Evolutionary conservation across 768 basidiomycete species (phyloP).

Genomic region (Pleurotus citrinopileatus): DNA sequence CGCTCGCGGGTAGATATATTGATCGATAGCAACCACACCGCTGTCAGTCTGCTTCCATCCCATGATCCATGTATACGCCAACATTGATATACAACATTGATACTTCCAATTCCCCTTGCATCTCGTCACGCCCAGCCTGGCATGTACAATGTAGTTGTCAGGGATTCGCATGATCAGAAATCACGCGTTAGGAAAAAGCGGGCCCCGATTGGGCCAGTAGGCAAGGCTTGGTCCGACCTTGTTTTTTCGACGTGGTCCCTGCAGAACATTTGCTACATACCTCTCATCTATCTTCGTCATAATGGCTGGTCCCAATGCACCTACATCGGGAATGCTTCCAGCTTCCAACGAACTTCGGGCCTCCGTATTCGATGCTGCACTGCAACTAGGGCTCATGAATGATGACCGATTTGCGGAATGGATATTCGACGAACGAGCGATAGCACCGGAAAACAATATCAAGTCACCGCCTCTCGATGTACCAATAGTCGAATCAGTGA

Average conservation of each 20-base stretch:
- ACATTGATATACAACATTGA: no score
- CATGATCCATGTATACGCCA: not conserved
- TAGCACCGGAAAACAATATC: not conserved
- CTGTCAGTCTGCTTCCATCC: no score
- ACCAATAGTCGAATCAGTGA: not conserved
- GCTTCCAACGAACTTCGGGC: conserved; percentile 25
- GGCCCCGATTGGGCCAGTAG: not conserved
- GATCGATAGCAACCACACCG: no score
- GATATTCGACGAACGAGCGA: conserved; percentile 26
- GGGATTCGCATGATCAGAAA: not conserved
- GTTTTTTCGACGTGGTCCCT: conserved; percentile 9
- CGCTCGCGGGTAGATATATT: no score
- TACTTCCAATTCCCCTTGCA: no score
- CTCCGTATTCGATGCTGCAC: conserved; percentile 29
- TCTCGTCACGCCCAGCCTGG: not conserved
- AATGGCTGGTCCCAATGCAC: not conserved
- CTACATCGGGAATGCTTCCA: no score
- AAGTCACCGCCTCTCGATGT: not conserved
- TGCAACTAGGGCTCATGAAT: conserved; percentile 30
- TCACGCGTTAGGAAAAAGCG: conserved; percentile 2
- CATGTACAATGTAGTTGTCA: conserved; percentile 7
- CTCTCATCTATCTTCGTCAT: not conserved
- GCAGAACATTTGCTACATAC: not conserved
- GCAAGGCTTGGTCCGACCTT: not conserved
- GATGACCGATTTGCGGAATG: conserved; percentile 27